These are phyloP conservation scores for Ceratocystis harringtonii DNA, from an alignment of 2,329 filamentous ascomycete genomes.

Conservation along the genomic window DNA sequence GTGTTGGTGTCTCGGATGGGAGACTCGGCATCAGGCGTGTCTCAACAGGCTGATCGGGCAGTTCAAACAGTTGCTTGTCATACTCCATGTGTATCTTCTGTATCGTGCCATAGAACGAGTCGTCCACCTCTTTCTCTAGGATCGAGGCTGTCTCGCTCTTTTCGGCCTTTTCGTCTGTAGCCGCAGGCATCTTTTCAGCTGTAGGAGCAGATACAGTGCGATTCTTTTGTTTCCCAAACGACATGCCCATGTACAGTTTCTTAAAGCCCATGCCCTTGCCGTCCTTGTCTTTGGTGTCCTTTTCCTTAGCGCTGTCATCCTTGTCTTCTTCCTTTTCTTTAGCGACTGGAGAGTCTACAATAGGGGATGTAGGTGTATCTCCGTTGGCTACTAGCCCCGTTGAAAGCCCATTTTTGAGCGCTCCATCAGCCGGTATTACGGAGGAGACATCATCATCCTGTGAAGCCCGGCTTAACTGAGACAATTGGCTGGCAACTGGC, in stretches of 20 bases:
- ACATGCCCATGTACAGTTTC: slow-evolving; percentile 61
- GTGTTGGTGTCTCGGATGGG: slow-evolving; percentile 57
- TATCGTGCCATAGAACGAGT: slow-evolving; percentile 57
- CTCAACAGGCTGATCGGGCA: slow-evolving; percentile 39
- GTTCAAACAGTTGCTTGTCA: slow-evolving; percentile 47
- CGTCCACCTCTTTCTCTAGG: slow-evolving; percentile 59
- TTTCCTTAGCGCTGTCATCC: slow-evolving; percentile 31
- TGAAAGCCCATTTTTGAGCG: slow-evolving; percentile 33
- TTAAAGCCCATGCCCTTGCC: slow-evolving; percentile 58
- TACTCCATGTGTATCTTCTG: slow-evolving; percentile 61
- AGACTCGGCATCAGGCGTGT: slow-evolving; percentile 53
- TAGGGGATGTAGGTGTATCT: slow-evolving; percentile 27
- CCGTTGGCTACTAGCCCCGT: not conserved
- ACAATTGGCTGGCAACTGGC: slow-evolving; percentile 26
- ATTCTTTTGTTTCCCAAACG: slow-evolving; percentile 72
- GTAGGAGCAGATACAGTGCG: slow-evolving; percentile 46
- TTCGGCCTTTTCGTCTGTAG: slow-evolving; percentile 62
- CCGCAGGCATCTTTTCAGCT: slow-evolving; percentile 52
- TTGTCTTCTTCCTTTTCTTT: slow-evolving; percentile 35
- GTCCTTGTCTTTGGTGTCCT: slow-evolving; percentile 40
- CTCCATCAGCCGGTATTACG: slow-evolving; percentile 32
- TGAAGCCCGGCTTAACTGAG: slow-evolving; percentile 45
- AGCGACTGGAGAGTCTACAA: slow-evolving; percentile 34
- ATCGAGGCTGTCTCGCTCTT: slow-evolving; percentile 48
- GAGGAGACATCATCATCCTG: slow-evolving; percentile 65